These are phyloP conservation scores for Monosporozyma aerobia DNA, from an alignment of 805 yeast species.

Conservation along the genomic window DNA sequence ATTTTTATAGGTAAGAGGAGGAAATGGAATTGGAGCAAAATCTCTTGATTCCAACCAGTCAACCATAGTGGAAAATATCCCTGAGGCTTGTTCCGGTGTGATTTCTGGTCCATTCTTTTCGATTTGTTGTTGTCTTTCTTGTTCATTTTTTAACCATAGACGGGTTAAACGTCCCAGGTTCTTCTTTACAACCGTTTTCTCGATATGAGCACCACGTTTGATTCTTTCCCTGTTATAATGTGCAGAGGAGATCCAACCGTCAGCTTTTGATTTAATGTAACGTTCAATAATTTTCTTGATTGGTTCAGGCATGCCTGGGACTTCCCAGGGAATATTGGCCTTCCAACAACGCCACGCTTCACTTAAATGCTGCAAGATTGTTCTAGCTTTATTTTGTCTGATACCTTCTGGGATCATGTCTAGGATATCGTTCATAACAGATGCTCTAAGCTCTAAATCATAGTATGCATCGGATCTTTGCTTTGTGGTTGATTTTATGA, in stretches of 20 bases:
- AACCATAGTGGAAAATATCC: constrained; percentile 78
- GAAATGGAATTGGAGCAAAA: constrained; percentile 85
- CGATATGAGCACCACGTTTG: constrained; percentile 82
- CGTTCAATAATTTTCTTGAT: constrained; percentile 78
- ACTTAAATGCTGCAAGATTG: constrained; percentile 84
- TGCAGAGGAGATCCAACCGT: constrained; percentile 92
- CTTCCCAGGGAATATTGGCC: constrained; percentile 96
- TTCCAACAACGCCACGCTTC: constrained; percentile 99
- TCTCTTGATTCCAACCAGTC: constrained; percentile 81
- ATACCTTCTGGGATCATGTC: constrained; percentile 97
- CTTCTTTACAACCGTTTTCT: constrained; percentile 88
- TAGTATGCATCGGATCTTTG: constrained; percentile 93
- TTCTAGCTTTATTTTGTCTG: constrained; percentile 74
- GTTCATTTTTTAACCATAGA: constrained; percentile 87
- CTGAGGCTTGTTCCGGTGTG: constrained; percentile 79
- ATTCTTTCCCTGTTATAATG: constrained; percentile 87
- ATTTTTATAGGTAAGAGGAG: constrained; percentile 84
- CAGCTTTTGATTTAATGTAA: constrained; percentile 90
- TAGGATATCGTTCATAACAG: constrained; percentile 89
- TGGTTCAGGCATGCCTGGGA: constrained; percentile 91
- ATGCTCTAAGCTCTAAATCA: constrained; percentile 84
- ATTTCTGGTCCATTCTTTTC: constrained; percentile 83
- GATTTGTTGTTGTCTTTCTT: constrained; percentile 72
- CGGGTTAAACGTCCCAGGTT: constrained; percentile 87
- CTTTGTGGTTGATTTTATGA: constrained; percentile 88